Conservation (phyloP, 176 grass and related monocot genomes). For the Avena eriantha region DNA sequence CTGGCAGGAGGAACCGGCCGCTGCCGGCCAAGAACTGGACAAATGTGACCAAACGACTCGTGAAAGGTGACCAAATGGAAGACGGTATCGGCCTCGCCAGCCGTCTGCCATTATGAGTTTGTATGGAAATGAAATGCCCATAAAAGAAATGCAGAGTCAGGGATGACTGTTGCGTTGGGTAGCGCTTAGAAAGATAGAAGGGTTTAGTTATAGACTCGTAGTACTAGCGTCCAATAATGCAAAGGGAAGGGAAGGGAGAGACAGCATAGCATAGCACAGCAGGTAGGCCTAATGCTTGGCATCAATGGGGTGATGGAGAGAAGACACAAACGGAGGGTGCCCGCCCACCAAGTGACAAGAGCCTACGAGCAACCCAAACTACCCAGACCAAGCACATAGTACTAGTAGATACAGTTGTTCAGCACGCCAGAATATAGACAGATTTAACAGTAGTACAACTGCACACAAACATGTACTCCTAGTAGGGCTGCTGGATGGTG, state of each 20-base stretch:
- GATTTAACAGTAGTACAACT: background rate
- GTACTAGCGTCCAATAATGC: slow-evolving; percentile 46
- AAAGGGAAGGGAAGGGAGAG: slow-evolving; percentile 3
- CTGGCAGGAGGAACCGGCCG: slow-evolving; percentile 43
- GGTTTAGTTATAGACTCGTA: slow-evolving; percentile 6
- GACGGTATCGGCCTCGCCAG: slow-evolving; percentile 17
- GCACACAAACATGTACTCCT: background rate
- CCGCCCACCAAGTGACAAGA: slow-evolving; percentile 50
- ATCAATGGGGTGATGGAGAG: slow-evolving; percentile 30
- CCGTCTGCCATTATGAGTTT: slow-evolving; percentile 28
- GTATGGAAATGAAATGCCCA: slow-evolving; percentile 12
- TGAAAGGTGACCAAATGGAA: slow-evolving; percentile 19
- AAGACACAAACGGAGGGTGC: background rate
- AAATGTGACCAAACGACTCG: slow-evolving; percentile 13
- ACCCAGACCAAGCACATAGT: background rate
- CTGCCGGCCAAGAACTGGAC: slow-evolving; percentile 36
- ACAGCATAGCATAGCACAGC: slow-evolving; percentile 31
- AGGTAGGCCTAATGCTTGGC: slow-evolving; percentile 56
- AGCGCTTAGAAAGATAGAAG: slow-evolving; percentile 12
- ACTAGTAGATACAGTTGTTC: background rate
- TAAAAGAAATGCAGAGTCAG: slow-evolving; percentile 37
- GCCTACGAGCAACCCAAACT: slow-evolving; percentile 35
- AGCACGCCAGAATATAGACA: background rate
- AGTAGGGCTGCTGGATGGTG: slow-evolving; percentile 4
- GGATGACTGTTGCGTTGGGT: background rate